Evolutionary conservation across 495 filamentous ascomycete species (phyloP).

Genomic region (Friedmanniomyces simplex): DNA sequence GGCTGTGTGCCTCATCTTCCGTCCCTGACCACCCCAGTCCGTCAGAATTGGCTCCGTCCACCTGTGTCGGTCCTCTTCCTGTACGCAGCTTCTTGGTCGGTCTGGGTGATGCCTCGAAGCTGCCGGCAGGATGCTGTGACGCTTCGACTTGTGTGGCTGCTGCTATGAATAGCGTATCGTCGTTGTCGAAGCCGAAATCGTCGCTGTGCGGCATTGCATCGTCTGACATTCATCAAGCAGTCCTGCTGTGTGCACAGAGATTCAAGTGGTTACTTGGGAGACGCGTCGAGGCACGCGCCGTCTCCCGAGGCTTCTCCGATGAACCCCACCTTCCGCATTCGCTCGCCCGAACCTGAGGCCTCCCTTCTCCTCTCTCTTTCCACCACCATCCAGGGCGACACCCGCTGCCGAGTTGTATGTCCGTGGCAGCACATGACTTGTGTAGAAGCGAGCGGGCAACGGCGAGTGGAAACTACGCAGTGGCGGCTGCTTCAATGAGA

Average conservation of each 20-base stretch:
- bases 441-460: no score
- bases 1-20: constrained; percentile 3
- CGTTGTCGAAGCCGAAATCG: constrained; percentile 28
- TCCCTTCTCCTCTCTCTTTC: background rate
- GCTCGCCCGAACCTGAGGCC: no score
- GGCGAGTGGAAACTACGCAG: no score
- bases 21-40: background rate
- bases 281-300: constrained; percentile 4
- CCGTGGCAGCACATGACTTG: no score
- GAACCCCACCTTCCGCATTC: background rate
- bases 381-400: background rate
- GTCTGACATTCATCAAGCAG: background rate
- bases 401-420: no score
- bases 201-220: constrained; percentile 28
- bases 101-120: constrained; percentile 10
- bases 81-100: constrained; percentile 13
- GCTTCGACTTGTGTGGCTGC: constrained; percentile 29
- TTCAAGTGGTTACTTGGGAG: no score
- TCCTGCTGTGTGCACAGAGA: no score
- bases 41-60: constrained; percentile 2
- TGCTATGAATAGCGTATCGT: constrained; percentile 25
- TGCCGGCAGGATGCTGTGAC: constrained; percentile 12
- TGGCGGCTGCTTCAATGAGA: no score
- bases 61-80: background rate
- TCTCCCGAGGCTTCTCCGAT: background rate